Conservation (phyloP, 2,329 filamentous ascomycete species). For the Thielaviopsis punctulata region DNA sequence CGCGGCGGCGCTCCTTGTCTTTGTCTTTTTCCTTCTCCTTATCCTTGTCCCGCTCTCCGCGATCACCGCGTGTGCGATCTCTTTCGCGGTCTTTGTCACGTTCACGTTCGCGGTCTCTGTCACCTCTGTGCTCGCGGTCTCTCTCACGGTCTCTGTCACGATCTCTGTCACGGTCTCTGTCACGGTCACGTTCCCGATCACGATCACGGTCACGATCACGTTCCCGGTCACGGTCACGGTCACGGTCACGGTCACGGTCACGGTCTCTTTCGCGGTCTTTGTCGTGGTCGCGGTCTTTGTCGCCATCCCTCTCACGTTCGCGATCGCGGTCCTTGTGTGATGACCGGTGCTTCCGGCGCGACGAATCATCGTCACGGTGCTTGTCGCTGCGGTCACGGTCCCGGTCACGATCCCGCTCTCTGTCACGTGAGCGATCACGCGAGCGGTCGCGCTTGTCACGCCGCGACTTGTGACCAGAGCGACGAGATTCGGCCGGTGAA, state of each 20-base stretch:
- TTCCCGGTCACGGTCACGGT: constrained; percentile 17
- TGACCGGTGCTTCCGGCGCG: constrained; percentile 23
- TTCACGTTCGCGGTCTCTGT: constrained; percentile 24
- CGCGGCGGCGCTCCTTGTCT: constrained; percentile 18
- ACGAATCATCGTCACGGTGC: constrained; percentile 28
- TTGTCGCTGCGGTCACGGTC: constrained; percentile 24
- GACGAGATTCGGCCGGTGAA: constrained; percentile 41
- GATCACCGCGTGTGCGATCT: not conserved
- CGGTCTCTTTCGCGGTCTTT: constrained; percentile 17
- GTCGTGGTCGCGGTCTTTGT: constrained; percentile 23
- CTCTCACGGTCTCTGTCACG: constrained; percentile 8
- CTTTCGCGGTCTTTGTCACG: constrained; percentile 18
- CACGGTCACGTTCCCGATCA: constrained; percentile 18
- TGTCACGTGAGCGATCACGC: constrained; percentile 22
- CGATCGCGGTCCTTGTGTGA: constrained; percentile 27
- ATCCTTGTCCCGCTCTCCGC: constrained; percentile 14
- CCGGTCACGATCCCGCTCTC: constrained; percentile 9
- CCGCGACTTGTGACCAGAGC: constrained; percentile 38
- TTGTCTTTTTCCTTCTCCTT: constrained; percentile 24
- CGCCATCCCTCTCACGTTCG: constrained; percentile 21
- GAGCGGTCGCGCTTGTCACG: constrained; percentile 38
- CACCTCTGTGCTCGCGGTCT: constrained; percentile 18
- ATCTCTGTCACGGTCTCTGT: constrained; percentile 14
- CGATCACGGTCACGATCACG: constrained; percentile 18
- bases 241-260: constrained; percentile 23